Base-by-base conservation (phyloP, 495 filamentous ascomycete genomes). In the Hypoxylon intermedium region DNA sequence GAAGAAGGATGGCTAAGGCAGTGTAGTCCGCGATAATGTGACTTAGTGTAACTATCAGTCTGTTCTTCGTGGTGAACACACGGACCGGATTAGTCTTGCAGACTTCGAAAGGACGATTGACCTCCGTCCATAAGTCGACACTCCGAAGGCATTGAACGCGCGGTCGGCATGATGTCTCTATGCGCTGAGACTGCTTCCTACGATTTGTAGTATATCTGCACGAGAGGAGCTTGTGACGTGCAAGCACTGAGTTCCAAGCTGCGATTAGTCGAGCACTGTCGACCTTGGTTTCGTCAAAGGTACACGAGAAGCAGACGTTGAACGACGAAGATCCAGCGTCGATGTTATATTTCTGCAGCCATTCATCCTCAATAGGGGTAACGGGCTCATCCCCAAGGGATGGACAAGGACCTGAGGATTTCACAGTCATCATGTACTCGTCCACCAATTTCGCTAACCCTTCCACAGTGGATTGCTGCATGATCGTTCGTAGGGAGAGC, bases 1-100 rank as follows among this genome's bases (percentile, higher is more conserved):
- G 28, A 0, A 75, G 45, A 9, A 73, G 24, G 1, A 58, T 40
- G 24, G 55, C 26, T 15, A 75, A 54, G 4, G 70, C 58, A 3
- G 68, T 70, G 0, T 65, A 42, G 19, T 75, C 72, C n/a, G 44
- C 47, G 24, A 73, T 62, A 31, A 72, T 70, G 40, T 75, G 72
- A 44, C 68, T 73, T 2, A 65, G 34, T 0, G 62, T 45, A 20
- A 70, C 58, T 0, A 70, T 5, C 18, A 72, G 37, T 6, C 31
- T 19, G 0, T 45, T 52, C 2, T 34, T 20, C 6, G 68, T 55
- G 5, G 66, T 15, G 1, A 55, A 24, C 6, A 72, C 63, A 1
- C 69, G 67, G 19, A 74, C 56, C 9, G 48, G 50, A 26, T 26
- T 26, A 7, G 24, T 26, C 24, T 26, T 26, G 24, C 24, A 7